Base-by-base conservation (phyloP, 1,139 yeast species). In the Waltiozyma sp. region DNA sequence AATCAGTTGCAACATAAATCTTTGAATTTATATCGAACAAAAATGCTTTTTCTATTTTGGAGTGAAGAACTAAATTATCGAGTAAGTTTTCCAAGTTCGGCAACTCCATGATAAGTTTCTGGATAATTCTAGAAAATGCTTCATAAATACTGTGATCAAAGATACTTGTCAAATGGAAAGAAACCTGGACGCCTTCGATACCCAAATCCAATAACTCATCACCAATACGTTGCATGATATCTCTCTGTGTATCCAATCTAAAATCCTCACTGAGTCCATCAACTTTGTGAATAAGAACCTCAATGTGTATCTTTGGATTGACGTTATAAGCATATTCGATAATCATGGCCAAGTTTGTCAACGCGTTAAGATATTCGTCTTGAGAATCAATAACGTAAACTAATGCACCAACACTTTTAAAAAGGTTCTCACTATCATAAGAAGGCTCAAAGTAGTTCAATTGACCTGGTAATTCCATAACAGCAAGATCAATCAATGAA, bases 391-490 rank as follows among this genome's bases (percentile, higher is more conserved):
- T 88, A 38, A 91, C 96, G 58, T 91, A 91, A 1, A 91, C 93
- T 40, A 91, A 70, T 0, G 96, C 94, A n/a, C 96, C 96, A 24
- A 88, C 88, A 43, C 83, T 80, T 41, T 82, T 72, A 58, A 89
- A 89, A 38, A 85, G 64, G 47, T 81, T 68, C 49, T 82, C 89
- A 15, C 86, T 76, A 56, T 89, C 96, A 54, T 80, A 80, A 40
- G 72, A 73, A 5, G 95, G 91, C 54, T 88, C 96, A 59, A 87
- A 86, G 58, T 86, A 77, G 59, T 88, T 87, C 49, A 89, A 65
- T 61, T 91, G 97, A 1, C 97, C 98, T 0, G 98, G 98, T 26
- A 91, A 68, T 59, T 91, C 98, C 83, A 88, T 86, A n/a, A 91
- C 91, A 14, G 89, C 82, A 43, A 91, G 68, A 58, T 88, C 94